Evolutionary conservation across 345 rosid species (phyloP).

Genomic region (rapeseed (Brassica napus)): DNA sequence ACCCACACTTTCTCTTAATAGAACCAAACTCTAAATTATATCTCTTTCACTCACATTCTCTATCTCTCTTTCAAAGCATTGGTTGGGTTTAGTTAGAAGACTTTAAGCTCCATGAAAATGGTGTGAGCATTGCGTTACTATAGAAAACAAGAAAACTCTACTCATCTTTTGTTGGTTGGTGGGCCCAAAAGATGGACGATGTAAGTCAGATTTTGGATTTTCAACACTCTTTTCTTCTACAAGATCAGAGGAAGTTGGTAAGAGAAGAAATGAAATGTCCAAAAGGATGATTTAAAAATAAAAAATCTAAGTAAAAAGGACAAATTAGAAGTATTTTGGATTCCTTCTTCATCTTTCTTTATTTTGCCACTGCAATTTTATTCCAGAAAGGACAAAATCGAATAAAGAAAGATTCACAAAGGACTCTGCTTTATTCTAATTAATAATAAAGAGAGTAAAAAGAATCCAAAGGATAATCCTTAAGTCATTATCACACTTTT

Average conservation of each 20-base stretch:
- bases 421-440: slow-evolving; percentile 37
- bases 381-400: neutral
- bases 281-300: slow-evolving; percentile 10
- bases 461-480: slow-evolving; percentile 27
- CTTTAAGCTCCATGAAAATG: slow-evolving; percentile 40
- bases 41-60: slow-evolving; percentile 14
- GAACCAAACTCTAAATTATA: slow-evolving; percentile 36
- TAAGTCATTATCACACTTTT: slow-evolving; percentile 4
- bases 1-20: slow-evolving; percentile 29
- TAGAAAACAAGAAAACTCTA: slow-evolving; percentile 30
- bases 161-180: slow-evolving; percentile 7
- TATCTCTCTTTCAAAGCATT: slow-evolving; percentile 26
- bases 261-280: slow-evolving; percentile 8
- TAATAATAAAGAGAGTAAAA: slow-evolving; percentile 30
- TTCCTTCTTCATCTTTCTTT: slow-evolving; percentile 27
- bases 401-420: slow-evolving; percentile 39
- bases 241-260: slow-evolving; percentile 26
- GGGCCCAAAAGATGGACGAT: slow-evolving; percentile 26
- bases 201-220: slow-evolving; percentile 27
- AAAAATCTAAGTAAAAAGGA: slow-evolving; percentile 7
- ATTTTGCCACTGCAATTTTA: slow-evolving; percentile 6
- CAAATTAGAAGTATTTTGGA: slow-evolving; percentile 33
- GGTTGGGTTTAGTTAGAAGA: slow-evolving; percentile 8
- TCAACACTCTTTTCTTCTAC: slow-evolving; percentile 18
- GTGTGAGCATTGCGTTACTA: slow-evolving; percentile 42